Conservation (phyloP, 345 rosid genomes). For the Trapa bicornis region DNA sequence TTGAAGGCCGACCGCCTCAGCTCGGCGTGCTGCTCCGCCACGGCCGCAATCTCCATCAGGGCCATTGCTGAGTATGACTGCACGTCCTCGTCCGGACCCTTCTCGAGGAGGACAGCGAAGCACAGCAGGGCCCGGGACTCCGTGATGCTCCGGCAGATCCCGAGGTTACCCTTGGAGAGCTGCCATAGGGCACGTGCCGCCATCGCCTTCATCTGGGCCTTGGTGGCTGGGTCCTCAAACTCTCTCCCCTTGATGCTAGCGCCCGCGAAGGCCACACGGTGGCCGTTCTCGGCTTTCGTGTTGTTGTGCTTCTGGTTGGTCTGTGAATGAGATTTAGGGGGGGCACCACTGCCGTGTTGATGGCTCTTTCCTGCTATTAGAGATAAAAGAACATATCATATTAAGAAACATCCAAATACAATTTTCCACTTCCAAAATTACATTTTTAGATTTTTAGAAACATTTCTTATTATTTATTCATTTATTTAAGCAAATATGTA, state of each 20-base stretch:
- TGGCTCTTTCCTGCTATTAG: not conserved
- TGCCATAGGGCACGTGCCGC: conserved; percentile 14
- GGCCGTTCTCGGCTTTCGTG: not conserved
- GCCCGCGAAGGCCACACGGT: conserved; percentile 8
- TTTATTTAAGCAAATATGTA: no score
- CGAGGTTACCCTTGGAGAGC: conserved; percentile 9
- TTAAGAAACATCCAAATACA: no score
- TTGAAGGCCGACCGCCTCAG: conserved; percentile 15
- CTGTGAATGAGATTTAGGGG: not conserved
- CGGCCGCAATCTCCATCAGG: conserved; percentile 7
- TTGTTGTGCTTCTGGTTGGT: conserved; percentile 1
- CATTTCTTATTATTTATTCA: no score
- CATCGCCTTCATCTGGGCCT: conserved; percentile 9
- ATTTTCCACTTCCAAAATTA: no score
- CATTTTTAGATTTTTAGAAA: no score
- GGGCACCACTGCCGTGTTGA: not conserved
- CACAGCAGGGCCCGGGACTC: conserved; percentile 18
- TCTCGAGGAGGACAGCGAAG: conserved; percentile 14
- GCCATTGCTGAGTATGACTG: conserved; percentile 11
- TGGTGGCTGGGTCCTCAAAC: conserved; percentile 8
- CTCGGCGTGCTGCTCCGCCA: conserved; percentile 12
- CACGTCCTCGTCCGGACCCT: conserved; percentile 12
- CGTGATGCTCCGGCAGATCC: conserved; percentile 12
- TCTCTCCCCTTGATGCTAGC: conserved; percentile 14
- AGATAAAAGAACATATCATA: no score